Evolutionary conservation across 495 filamentous ascomycete species (phyloP).

Genomic region (Cladorrhinum samala): DNA sequence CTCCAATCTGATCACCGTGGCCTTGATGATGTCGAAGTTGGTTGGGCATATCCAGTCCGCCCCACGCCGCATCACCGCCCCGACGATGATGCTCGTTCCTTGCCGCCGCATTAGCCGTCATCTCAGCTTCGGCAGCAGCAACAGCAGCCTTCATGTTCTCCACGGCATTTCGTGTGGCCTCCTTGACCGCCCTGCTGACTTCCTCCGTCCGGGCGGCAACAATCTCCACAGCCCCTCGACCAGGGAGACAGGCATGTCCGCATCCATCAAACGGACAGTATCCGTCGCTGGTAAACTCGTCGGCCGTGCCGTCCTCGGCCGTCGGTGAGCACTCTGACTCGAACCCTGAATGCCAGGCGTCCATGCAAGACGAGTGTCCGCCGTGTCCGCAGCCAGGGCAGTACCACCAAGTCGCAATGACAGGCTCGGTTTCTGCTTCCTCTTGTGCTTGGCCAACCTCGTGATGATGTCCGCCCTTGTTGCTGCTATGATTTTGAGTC

Average conservation of each 20-base stretch:
- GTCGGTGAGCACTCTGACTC: constrained; percentile 7
- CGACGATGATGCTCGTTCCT: constrained; percentile 5
- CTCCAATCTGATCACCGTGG: background rate
- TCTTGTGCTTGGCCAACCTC: background rate
- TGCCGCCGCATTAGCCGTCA: background rate
- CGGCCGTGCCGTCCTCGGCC: constrained; percentile 25
- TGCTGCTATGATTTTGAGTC: background rate
- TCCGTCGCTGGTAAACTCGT: constrained; percentile 52
- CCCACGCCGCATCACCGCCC: constrained; percentile 19
- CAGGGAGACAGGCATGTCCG: constrained; percentile 63
- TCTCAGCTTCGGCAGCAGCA: background rate
- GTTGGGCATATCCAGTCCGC: background rate
- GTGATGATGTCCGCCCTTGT: background rate
- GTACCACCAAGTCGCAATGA: constrained; percentile 54
- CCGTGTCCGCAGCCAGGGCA: constrained; percentile 73
- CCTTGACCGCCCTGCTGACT: constrained; percentile 34
- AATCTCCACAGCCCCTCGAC: constrained; percentile 48
- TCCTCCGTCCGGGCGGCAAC: constrained; percentile 34
- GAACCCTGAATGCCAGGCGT: constrained; percentile 53
- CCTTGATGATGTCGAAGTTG: constrained; percentile 1
- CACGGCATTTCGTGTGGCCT: constrained; percentile 29
- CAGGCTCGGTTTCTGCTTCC: constrained; percentile 15
- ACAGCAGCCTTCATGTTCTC: constrained; percentile 3
- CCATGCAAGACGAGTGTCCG: constrained; percentile 63
- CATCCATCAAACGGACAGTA: constrained; percentile 69